These are phyloP conservation scores for Phlebiopsis gigantea DNA, from an alignment of 768 basidiomycete species.

Conservation along the genomic window DNA sequence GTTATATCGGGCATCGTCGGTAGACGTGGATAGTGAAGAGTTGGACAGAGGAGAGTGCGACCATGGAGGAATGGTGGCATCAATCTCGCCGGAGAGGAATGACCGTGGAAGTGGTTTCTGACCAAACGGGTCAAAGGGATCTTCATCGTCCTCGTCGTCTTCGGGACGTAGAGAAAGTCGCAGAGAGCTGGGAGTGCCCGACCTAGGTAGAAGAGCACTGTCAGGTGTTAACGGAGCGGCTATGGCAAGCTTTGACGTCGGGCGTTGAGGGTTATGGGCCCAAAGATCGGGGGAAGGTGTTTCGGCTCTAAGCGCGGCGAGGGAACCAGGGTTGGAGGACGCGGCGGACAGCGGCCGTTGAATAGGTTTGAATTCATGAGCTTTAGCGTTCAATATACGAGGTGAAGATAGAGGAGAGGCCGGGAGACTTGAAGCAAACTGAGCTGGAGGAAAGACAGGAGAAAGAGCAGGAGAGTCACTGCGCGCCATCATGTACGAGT, in stretches of 20 bases:
- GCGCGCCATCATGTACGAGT: conserved; percentile 51
- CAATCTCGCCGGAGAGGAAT: conserved; percentile 61
- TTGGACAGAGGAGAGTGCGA: conserved; percentile 48
- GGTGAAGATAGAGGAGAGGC: conserved; percentile 84
- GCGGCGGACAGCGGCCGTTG: conserved; percentile 75
- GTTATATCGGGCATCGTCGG: conserved; percentile 39
- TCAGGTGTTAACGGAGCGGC: conserved; percentile 86
- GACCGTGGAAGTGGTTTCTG: conserved; percentile 44
- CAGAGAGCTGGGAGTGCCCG: conserved; percentile 66
- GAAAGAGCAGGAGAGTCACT: conserved; percentile 60
- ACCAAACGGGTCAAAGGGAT: conserved; percentile 78
- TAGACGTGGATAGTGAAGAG: conserved; percentile 44
- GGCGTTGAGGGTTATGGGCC: conserved; percentile 66
- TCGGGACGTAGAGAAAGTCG: conserved; percentile 57
- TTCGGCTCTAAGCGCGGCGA: conserved; percentile 52
- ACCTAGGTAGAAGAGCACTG: conserved; percentile 42
- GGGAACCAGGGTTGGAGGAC: conserved; percentile 52
- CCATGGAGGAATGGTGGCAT: conserved; percentile 53
- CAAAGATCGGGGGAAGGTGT: conserved; percentile 90
- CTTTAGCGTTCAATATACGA: conserved; percentile 83
- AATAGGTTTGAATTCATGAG: conserved; percentile 83
- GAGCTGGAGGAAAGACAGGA: conserved; percentile 60
- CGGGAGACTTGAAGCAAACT: conserved; percentile 77
- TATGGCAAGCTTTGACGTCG: conserved; percentile 83
- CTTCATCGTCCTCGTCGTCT: conserved; percentile 71